These are phyloP conservation scores for Aspergillus awamori DNA, from an alignment of 2,329 filamentous ascomycete genomes.

Conservation along the genomic window DNA sequence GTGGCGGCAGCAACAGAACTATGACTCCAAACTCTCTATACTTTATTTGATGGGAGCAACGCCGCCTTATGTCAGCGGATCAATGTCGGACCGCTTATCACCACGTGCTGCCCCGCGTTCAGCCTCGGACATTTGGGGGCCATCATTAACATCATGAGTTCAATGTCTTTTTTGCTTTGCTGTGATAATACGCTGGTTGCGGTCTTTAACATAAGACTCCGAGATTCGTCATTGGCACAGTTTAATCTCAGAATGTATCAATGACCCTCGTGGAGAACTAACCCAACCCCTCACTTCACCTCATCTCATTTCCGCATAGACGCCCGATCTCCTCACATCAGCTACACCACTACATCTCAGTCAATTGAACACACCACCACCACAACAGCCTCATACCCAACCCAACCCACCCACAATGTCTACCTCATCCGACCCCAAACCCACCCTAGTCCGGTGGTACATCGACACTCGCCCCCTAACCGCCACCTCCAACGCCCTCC, in stretches of 20 bases:
- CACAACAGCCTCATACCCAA: conserved; percentile 12
- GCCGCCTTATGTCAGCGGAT: conserved; percentile 12
- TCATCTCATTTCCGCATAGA: too few relatives aligned
- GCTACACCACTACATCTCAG: not conserved
- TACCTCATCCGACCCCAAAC: not conserved
- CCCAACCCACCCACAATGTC: not conserved
- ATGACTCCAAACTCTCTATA: not conserved
- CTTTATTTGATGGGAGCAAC: not conserved
- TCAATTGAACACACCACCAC: not conserved
- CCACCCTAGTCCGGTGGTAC: conserved; percentile 45
- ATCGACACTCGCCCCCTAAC: conserved; percentile 46
- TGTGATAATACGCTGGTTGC: too few relatives aligned
- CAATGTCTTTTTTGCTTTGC: too few relatives aligned
- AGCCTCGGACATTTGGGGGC: not conserved
- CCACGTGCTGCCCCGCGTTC: conserved; percentile 26
- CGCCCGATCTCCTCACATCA: not conserved
- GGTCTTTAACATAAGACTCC: too few relatives aligned
- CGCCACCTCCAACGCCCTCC: conserved; percentile 34
- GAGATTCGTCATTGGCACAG: too few relatives aligned
- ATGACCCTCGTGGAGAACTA: too few relatives aligned
- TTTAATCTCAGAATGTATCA: too few relatives aligned
- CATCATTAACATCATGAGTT: too few relatives aligned
- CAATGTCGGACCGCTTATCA: conserved; percentile 24
- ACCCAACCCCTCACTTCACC: too few relatives aligned
- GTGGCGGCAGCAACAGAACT: not conserved